Conservation (phyloP, 495 filamentous ascomycete species). For the Gamarada debralockiae region DNA sequence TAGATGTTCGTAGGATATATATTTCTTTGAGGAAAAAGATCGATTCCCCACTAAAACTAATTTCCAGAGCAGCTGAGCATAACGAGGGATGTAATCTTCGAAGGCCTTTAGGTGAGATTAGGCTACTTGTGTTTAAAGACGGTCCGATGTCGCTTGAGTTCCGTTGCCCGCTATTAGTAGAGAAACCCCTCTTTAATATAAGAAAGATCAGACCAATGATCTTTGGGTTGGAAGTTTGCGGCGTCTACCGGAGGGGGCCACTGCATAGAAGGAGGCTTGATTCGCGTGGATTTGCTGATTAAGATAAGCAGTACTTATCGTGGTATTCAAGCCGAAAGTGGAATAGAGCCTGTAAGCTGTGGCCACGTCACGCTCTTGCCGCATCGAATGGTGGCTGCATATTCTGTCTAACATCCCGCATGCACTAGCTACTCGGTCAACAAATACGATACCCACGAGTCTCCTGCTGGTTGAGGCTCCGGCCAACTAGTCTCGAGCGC, state of each 20-base stretch:
- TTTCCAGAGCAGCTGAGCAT: too few relatives aligned
- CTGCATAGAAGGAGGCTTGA: slow-evolving; percentile 1
- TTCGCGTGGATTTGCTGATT: background rate
- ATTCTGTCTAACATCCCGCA: slow-evolving; percentile 1
- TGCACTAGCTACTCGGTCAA: background rate
- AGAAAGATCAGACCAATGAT: background rate
- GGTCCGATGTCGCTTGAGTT: too few relatives aligned
- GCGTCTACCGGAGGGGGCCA: too few relatives aligned
- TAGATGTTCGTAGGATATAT: too few relatives aligned
- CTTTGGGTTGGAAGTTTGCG: background rate
- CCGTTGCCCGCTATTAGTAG: too few relatives aligned
- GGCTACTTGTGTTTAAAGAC: too few relatives aligned
- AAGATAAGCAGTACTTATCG: too few relatives aligned
- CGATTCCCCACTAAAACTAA: too few relatives aligned
- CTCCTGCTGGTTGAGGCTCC: background rate
- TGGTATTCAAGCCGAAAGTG: background rate
- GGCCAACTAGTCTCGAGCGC: background rate
- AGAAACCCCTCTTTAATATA: too few relatives aligned
- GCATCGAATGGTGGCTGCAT: slow-evolving; percentile 4
- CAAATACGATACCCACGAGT: background rate
- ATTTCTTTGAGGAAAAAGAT: too few relatives aligned
- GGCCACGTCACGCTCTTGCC: slow-evolving; percentile 2
- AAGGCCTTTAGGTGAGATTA: too few relatives aligned
- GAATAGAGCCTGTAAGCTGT: background rate
- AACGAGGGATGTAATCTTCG: too few relatives aligned